These are phyloP conservation scores for Domatiomyces catenatus DNA, from an alignment of 2,329 filamentous ascomycete species.

Conservation along the genomic window DNA sequence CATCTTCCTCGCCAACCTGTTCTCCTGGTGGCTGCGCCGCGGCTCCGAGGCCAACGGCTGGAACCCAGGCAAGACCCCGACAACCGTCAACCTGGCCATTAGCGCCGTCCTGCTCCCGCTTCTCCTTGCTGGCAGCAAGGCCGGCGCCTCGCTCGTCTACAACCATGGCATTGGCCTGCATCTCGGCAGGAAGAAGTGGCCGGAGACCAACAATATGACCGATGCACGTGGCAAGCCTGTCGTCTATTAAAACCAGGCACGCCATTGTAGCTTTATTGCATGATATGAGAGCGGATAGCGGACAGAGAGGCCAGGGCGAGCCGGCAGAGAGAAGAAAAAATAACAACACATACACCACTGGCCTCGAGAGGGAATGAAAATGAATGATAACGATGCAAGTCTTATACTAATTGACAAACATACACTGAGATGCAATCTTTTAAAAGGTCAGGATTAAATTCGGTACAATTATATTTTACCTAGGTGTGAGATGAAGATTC, in stretches of 20 bases:
- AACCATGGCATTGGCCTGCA: conserved; percentile 17
- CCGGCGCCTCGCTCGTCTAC: conserved; percentile 13
- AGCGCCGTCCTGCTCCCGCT: conserved; percentile 10
- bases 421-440: no score
- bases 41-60: conserved; percentile 10
- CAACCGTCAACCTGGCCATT: conserved; percentile 13
- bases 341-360: no score
- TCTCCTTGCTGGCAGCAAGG: conserved; percentile 11
- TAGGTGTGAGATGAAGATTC: no score
- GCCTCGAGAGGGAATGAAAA: no score
- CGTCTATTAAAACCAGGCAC: not conserved
- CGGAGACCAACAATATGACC: not conserved
- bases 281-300: not conserved
- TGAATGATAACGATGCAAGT: no score
- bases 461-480: no score
- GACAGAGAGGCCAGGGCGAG: no score
- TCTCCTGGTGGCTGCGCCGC: conserved; percentile 16
- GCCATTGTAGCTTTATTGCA: no score
- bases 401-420: no score
- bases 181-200: conserved; percentile 15
- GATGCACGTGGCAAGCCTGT: not conserved
- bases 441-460: no score
- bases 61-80: conserved; percentile 13
- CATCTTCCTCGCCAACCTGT: conserved; percentile 14
- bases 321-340: no score